Conservation (phyloP, 345 rosid genomes). For the Cardamine chenopodiifolia region DNA sequence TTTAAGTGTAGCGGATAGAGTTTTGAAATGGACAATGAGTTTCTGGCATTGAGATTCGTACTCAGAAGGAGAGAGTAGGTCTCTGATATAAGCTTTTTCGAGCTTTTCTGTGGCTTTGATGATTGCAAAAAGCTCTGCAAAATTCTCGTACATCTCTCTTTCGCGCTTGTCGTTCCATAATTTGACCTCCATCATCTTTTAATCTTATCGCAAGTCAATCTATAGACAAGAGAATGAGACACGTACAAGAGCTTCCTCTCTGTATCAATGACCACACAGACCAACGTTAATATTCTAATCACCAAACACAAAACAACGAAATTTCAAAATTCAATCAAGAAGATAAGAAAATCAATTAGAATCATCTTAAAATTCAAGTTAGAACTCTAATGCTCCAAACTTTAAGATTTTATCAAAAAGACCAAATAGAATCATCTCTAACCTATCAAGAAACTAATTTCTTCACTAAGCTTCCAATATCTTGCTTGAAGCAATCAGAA, state of each 20-base stretch:
- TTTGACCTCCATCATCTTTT: conserved; percentile 68
- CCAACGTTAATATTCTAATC: neutral
- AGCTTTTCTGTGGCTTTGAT: conserved; percentile 95
- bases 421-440: neutral
- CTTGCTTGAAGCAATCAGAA: neutral
- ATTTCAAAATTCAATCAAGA: neutral
- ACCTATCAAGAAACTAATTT: neutral
- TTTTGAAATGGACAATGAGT: conserved; percentile 88
- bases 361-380: neutral
- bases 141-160: conserved; percentile 95
- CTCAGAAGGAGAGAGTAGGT: conserved; percentile 64
- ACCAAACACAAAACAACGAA: neutral
- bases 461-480: neutral
- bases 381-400: no score
- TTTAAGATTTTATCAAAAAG: neutral
- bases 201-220: neutral
- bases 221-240: conserved; percentile 72
- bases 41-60: conserved; percentile 87
- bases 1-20: conserved; percentile 69
- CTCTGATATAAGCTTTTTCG: conserved; percentile 85
- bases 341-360: neutral
- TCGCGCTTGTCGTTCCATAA: conserved; percentile 93
- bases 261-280: conserved; percentile 10
- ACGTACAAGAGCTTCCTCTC: conserved; percentile 49
- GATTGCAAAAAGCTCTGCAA: conserved; percentile 91